Conservation (phyloP, 164 flowering plant species). For the Buxus sempervirens region DNA sequence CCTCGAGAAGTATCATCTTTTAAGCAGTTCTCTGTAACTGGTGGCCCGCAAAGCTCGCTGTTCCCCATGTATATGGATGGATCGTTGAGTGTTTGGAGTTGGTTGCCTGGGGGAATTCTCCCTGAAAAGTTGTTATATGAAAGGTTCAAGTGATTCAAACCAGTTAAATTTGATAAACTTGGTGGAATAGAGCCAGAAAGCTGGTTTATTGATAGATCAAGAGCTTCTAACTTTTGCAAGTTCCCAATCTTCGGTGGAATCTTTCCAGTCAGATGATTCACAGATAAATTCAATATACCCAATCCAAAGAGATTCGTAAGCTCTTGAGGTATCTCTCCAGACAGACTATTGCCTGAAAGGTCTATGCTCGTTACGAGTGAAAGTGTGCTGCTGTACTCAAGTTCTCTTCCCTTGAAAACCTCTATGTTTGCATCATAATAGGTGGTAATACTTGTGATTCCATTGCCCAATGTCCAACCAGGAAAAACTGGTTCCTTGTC, state of each 20-base stretch:
- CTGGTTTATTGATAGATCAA: conserved; percentile 8
- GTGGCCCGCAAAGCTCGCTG: background rate
- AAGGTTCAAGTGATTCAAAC: conserved; percentile 16
- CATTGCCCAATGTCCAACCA: no score
- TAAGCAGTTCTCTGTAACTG: background rate
- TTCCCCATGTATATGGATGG: background rate
- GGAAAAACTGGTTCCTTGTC: no score
- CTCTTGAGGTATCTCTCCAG: background rate
- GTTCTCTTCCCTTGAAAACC: no score
- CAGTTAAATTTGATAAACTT: conserved; percentile 4
- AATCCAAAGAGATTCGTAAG: background rate
- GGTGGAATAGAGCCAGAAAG: conserved; percentile 14
- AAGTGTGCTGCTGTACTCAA: background rate
- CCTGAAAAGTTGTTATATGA: conserved; percentile 17
- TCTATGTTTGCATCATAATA: no score
- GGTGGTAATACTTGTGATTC: no score
- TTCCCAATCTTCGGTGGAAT: background rate
- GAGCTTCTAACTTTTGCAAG: background rate
- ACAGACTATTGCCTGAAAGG: conserved; percentile 5
- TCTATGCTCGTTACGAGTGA: conserved; percentile 6
- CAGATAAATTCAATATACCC: conserved; percentile 15
- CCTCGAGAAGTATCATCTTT: background rate
- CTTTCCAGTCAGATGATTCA: background rate
- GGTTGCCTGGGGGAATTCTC: background rate
- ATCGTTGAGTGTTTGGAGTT: background rate